Conservation (phyloP, 768 basidiomycete species). For the Gloeopeniophorella convolvens region DNA sequence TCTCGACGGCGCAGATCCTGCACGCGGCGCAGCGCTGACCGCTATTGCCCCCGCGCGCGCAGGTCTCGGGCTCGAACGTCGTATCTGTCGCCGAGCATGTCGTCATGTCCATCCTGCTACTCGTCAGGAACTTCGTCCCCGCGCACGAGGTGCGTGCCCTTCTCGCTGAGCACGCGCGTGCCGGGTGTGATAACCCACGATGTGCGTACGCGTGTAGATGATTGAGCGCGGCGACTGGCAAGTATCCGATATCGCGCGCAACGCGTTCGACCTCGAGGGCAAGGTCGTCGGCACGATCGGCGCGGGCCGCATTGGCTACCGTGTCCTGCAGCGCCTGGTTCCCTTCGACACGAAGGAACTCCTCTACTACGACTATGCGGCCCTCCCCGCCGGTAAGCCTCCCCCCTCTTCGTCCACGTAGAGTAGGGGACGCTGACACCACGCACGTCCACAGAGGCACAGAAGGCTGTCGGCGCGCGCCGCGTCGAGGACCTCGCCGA, state of each 20-base stretch:
- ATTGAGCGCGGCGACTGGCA: constrained; percentile 83
- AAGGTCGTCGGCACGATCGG: constrained; percentile 93
- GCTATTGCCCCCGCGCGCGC: constrained; percentile 9
- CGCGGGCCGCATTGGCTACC: constrained; percentile 72
- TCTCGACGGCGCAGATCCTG: neutral
- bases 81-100: constrained; percentile 90
- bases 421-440: too few relatives aligned
- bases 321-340: constrained; percentile 48
- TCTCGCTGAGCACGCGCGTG: neutral
- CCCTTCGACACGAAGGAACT: constrained; percentile 90
- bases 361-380: constrained; percentile 81
- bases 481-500: constrained; percentile 70
- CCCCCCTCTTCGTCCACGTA: too few relatives aligned
- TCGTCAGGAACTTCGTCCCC: constrained; percentile 85
- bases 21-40: constrained; percentile 5
- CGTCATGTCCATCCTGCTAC: constrained; percentile 82
- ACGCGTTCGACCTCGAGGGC: constrained; percentile 83
- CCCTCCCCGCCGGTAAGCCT: constrained; percentile 52
- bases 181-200: neutral
- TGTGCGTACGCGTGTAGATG: too few relatives aligned
- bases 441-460: constrained; percentile 41
- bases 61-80: constrained; percentile 85
- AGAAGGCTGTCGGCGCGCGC: constrained; percentile 58
- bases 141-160: constrained; percentile 62
- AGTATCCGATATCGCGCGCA: constrained; percentile 75